Base-by-base conservation (phyloP, 2,329 filamentous ascomycete species). In the Fusarium fujikuroi region DNA sequence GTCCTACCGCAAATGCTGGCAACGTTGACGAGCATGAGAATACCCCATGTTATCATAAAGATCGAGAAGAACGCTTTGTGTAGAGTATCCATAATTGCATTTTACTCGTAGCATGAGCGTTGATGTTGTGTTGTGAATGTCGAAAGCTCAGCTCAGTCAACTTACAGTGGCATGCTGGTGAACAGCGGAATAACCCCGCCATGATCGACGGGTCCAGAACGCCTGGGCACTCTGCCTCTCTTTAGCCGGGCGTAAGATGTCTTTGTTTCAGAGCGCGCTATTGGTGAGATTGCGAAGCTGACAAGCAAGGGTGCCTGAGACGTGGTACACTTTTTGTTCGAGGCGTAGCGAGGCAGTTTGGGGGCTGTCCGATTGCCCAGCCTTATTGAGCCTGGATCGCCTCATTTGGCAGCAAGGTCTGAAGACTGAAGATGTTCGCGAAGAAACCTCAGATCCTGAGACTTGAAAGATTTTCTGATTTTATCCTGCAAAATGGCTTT, bases 31-130 rank as follows among this genome's bases (percentile, higher is more conserved):
- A 70, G 9, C 4, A 46, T 47, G 25, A 69, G 39, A 14, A 57
- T 43, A 7, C 34, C 49, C 42, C 59, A 65, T 7, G 42, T 0
- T 36, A 70, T 65, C 23, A 69, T 60, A 23, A 70, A 70, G 19
- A 70, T 69, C 0, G 65, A 69, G 30, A 70, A 70, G 18, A 60
- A 70, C 1, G 67, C 65, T 60, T 60, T 18, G 21, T 69, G 66
- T 5, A 69, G 21, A 30, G 54, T 44, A 43, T 70, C 15, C 68
- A 70, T 70, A 10, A 19, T 53, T 34, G 16, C 10, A 36, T 34
- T 1, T 11, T 14, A 2, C 8, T 28, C 4, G 3, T 1, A 36
- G 8, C 3, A 16, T 16, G 7, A 30, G 28, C 4, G 18, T 21
- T 32, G 36, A 15, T 28, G 44, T 49, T 46, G 44, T n/a, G 40